These are phyloP conservation scores for Periconia sp. DNA, from an alignment of 2,329 filamentous ascomycete genomes.

Conservation along the genomic window DNA sequence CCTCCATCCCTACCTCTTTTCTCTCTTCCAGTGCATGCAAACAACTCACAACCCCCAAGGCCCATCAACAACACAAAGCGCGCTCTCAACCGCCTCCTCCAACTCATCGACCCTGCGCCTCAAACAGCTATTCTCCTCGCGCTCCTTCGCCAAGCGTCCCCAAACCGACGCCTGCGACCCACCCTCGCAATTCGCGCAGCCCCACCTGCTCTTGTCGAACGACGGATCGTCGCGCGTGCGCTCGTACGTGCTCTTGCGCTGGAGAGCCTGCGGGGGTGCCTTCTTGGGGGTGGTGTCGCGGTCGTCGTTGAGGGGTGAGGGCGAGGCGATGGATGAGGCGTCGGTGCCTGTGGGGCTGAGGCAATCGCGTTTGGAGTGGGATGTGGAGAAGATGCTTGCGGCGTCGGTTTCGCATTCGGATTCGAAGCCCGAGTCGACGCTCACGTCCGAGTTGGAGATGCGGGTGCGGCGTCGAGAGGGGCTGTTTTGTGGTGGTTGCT, in stretches of 20 bases:
- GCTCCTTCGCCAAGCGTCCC: constrained; percentile 53
- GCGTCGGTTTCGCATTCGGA: constrained; percentile 58
- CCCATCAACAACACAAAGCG: constrained; percentile 54
- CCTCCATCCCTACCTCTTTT: no score
- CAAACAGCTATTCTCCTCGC: constrained; percentile 58
- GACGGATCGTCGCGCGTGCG: constrained; percentile 47
- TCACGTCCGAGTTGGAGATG: constrained; percentile 37
- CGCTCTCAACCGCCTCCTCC: constrained; percentile 58
- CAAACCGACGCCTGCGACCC: constrained; percentile 51
- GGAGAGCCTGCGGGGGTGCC: constrained; percentile 33
- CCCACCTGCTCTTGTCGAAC: constrained; percentile 29
- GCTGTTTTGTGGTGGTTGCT: neutral
- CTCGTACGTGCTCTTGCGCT: constrained; percentile 36
- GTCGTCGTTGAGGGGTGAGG: constrained; percentile 29
- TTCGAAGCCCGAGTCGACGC: constrained; percentile 62
- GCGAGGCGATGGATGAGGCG: constrained; percentile 37
- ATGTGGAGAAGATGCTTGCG: constrained; percentile 43
- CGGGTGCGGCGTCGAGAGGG: constrained; percentile 30
- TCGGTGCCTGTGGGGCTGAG: constrained; percentile 39
- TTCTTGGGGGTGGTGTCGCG: constrained; percentile 29
- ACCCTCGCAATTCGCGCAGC: constrained; percentile 39
- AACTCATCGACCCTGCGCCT: constrained; percentile 56
- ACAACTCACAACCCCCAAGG: constrained; percentile 25
- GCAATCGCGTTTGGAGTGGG: constrained; percentile 39
- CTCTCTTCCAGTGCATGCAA: no score